Evolutionary conservation across 495 filamentous ascomycete genomes (phyloP).

Genomic region (Lasiosphaeria ovina): DNA sequence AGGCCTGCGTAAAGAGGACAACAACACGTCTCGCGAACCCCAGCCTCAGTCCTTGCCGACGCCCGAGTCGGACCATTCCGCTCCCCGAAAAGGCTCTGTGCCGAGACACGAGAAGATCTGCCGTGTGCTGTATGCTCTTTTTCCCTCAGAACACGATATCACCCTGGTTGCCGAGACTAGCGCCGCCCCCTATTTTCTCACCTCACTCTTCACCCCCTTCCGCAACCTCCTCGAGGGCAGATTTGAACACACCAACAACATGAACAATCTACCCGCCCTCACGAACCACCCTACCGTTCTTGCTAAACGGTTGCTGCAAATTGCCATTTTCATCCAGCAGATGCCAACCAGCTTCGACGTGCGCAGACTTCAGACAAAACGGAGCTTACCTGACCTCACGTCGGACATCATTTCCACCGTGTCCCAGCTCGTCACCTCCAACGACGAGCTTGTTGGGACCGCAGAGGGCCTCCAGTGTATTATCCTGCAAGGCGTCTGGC

Average conservation of each 20-base stretch:
- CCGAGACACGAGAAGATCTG: slow-evolving; percentile 24
- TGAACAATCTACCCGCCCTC: slow-evolving; percentile 29
- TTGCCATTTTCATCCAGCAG: slow-evolving; percentile 50
- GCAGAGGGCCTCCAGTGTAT: slow-evolving; percentile 46
- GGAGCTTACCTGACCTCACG: slow-evolving; percentile 32
- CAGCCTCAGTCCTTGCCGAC: slow-evolving; percentile 19
- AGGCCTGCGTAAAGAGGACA: slow-evolving; percentile 16
- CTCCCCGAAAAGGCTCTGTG: slow-evolving; percentile 5
- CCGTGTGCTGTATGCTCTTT: slow-evolving; percentile 32
- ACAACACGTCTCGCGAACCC: slow-evolving; percentile 2
- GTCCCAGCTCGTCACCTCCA: slow-evolving; percentile 43
- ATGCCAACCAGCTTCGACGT: slow-evolving; percentile 31
- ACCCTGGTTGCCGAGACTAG: slow-evolving; percentile 31
- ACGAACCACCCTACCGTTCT: slow-evolving; percentile 45
- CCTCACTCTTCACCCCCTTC: slow-evolving; percentile 27
- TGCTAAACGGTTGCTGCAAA: slow-evolving; percentile 46
- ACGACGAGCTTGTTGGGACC: slow-evolving; percentile 50
- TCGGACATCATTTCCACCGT: slow-evolving; percentile 37
- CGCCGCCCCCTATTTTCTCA: slow-evolving; percentile 30
- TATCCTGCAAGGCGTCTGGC: slow-evolving; percentile 36
- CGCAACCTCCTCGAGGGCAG: slow-evolving; percentile 27
- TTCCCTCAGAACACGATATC: slow-evolving; percentile 42
- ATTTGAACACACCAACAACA: slow-evolving; percentile 22
- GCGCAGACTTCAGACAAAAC: slow-evolving; percentile 28
- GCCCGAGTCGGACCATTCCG: slow-evolving; percentile 23